Conservation (phyloP, 2,329 filamentous ascomycete species). For the Pseudomassariella vexata region DNA sequence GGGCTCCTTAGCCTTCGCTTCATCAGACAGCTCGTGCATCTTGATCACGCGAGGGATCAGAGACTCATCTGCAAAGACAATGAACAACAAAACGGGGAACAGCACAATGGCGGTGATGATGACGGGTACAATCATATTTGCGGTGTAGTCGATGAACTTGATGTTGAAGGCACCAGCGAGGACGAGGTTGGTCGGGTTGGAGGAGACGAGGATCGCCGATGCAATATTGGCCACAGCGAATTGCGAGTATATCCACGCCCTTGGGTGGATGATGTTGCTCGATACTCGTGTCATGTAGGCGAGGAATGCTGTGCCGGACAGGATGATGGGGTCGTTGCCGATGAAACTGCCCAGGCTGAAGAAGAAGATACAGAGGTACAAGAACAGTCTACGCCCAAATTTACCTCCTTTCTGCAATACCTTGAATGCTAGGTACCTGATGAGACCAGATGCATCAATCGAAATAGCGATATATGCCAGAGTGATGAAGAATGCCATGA, state of each 20-base stretch:
- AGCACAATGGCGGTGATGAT: slow-evolving; percentile 61
- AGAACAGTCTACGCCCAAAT: slow-evolving; percentile 62
- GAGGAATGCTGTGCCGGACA: slow-evolving; percentile 68
- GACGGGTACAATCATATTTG: slow-evolving; percentile 72
- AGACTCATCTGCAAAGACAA: slow-evolving; percentile 58
- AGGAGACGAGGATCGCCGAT: slow-evolving; percentile 71
- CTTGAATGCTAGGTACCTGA: slow-evolving; percentile 64
- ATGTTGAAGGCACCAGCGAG: slow-evolving; percentile 67
- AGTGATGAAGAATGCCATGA: slow-evolving; percentile 70
- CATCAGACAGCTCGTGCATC: slow-evolving; percentile 61
- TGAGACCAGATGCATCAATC: slow-evolving; percentile 69
- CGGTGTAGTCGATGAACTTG: slow-evolving; percentile 67
- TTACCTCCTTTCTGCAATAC: slow-evolving; percentile 63
- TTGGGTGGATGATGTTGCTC: slow-evolving; percentile 63
- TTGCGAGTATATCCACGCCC: slow-evolving; percentile 69
- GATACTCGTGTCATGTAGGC: slow-evolving; percentile 74
- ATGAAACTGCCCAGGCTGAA: slow-evolving; percentile 62
- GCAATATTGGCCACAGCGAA: slow-evolving; percentile 69
- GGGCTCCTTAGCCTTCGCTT: slow-evolving; percentile 47
- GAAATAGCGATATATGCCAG: slow-evolving; percentile 73
- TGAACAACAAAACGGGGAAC: slow-evolving; percentile 64
- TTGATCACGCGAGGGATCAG: slow-evolving; percentile 62
- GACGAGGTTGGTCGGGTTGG: slow-evolving; percentile 72
- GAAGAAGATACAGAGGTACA: slow-evolving; percentile 70
- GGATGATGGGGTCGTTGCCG: slow-evolving; percentile 70